Evolutionary conservation across 176 grass and related monocot species (phyloP).

Genomic region (Carex parvula): DNA sequence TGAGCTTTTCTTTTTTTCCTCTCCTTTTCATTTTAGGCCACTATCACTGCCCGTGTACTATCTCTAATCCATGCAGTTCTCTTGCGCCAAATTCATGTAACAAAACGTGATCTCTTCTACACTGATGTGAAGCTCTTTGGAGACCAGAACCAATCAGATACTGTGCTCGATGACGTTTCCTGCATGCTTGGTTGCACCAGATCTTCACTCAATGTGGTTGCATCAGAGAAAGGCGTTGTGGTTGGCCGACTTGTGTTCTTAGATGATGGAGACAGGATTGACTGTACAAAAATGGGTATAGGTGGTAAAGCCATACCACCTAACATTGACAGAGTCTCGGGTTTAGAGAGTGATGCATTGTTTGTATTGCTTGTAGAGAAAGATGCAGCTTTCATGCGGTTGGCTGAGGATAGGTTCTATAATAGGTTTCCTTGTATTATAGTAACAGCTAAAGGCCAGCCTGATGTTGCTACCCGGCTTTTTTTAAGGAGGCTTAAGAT

Average conservation of each 20-base stretch:
- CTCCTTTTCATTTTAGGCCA: constrained; percentile 35
- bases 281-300: constrained; percentile 96
- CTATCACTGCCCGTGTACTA: constrained; percentile 82
- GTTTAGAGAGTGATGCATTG: constrained; percentile 79
- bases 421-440: constrained; percentile 99
- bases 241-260: constrained; percentile 82
- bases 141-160: constrained; percentile 86
- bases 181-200: constrained; percentile 93
- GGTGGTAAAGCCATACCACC: constrained; percentile 95
- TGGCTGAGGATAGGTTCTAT: constrained; percentile 94
- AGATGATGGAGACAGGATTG: constrained; percentile 88
- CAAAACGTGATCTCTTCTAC: constrained; percentile 98
- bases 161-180: constrained; percentile 86
- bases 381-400: constrained; percentile 94
- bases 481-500: constrained; percentile 78
- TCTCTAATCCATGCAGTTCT: constrained; percentile 94
- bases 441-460: constrained; percentile 91
- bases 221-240: constrained; percentile 96
- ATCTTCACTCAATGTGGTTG: constrained; percentile 87
- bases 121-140: constrained; percentile 94
- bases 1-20: neutral
- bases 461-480: constrained; percentile 82
- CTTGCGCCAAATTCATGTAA: constrained; percentile 81
- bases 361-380: constrained; percentile 98
- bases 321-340: constrained; percentile 84